These are phyloP conservation scores for Lipomyces chichibuensis DNA, from an alignment of 805 yeast genomes.

Conservation along the genomic window DNA sequence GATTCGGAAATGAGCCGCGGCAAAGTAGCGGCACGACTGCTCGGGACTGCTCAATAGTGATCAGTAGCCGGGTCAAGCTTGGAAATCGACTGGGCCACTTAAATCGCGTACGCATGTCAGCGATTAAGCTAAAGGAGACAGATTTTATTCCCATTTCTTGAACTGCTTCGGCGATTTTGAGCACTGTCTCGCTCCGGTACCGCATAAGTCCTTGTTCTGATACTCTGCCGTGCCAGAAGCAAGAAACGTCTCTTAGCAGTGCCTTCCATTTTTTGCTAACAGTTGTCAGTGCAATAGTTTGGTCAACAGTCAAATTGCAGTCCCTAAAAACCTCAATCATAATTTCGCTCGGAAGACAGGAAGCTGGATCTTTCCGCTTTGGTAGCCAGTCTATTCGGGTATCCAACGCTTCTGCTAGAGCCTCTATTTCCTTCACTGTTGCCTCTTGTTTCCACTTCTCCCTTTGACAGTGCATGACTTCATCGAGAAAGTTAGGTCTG, in stretches of 20 bases:
- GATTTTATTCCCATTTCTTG: not conserved
- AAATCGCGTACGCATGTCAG: not conserved
- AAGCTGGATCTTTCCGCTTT: constrained; percentile 1
- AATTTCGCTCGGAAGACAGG: not conserved
- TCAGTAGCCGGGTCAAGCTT: not conserved
- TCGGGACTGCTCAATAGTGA: not conserved
- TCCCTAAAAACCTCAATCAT: not conserved
- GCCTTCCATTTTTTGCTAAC: not conserved
- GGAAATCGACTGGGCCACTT: not conserved
- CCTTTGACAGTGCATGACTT: not conserved
- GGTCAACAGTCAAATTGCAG: not conserved
- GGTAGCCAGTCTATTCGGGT: not conserved
- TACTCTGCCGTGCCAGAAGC: not conserved
- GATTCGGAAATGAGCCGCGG: constrained; percentile 1
- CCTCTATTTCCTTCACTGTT: not conserved
- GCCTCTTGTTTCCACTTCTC: not conserved
- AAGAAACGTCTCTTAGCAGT: not conserved
- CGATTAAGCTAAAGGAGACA: not conserved
- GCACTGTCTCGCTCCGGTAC: not conserved
- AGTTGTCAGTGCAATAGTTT: not conserved
- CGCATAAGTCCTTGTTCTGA: not conserved
- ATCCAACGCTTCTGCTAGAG: not conserved
- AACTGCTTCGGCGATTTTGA: not conserved
- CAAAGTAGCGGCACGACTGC: not conserved
- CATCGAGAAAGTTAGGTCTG: not conserved